Base-by-base conservation (phyloP, 2,329 filamentous ascomycete species). In the Nigrospora osmanthi region DNA sequence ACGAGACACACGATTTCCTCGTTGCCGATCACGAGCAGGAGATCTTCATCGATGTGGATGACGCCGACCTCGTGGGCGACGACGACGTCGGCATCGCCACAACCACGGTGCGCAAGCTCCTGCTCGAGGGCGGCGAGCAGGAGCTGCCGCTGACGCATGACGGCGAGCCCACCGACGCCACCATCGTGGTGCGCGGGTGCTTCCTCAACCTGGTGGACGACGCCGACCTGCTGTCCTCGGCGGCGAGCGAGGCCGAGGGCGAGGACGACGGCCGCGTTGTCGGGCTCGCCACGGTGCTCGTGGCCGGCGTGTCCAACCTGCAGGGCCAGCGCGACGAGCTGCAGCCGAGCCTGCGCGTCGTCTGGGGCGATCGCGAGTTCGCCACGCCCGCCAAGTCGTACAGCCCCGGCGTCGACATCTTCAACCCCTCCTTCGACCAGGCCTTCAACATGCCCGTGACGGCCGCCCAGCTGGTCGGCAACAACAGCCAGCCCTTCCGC, bases 1-100 rank as follows among this genome's bases (percentile, higher is more conserved):
- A 71, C 51, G 70, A 74, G 54, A 70, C 67, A 2, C 63, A 68
- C 48, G 70, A 73, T 51, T 73, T 73, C 54, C 56, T 73, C 2
- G 62, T 74, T 2, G 54, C 60, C 10, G 70, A 73, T 49, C 61
- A 62, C 48, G 69, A 73, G 36, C 71, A 74, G 47, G 43, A 41
- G 23, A 64, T 74, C 43, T 44, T 58, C 4, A 35, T 69, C 23
- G 65, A 72, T 30, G 55, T 74, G 16, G 54, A 69, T 34, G 71
- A 74, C 45, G 62, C 70, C 11, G 71, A 74, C 44, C 52, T 68
- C 6, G 73, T 71, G n/a, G 71, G 70, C 15, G 62, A 64, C 16
- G 67, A 64, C 53, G 75, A 75, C 51, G 70, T 72, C 41, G 71
- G 70, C 38, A 57, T 68, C 46, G 62, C 64, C 3, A 58, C 64